These are phyloP conservation scores for Fusarium mexicanum DNA, from an alignment of 2,329 filamentous ascomycete species.

Conservation along the genomic window DNA sequence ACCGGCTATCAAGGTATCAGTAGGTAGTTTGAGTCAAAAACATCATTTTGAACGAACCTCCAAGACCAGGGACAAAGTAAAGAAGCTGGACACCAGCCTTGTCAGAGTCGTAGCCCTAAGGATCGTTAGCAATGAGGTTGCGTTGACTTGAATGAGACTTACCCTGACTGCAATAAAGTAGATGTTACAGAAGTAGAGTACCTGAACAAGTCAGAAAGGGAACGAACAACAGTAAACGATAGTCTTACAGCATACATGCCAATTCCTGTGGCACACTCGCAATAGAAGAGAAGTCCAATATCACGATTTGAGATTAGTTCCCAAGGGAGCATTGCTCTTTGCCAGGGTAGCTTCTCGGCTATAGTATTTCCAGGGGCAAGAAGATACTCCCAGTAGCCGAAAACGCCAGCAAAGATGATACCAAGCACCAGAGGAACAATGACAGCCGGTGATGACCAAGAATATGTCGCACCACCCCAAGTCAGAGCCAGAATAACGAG, in stretches of 20 bases:
- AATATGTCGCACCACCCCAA: constrained; percentile 64
- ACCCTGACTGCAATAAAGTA: constrained; percentile 71
- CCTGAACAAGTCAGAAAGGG: constrained; percentile 53
- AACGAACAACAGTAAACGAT: background rate
- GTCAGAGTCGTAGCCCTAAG: constrained; percentile 58
- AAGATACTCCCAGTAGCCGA: constrained; percentile 63
- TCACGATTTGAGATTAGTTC: constrained; percentile 66
- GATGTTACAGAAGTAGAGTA: constrained; percentile 75
- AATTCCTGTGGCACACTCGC: constrained; percentile 69
- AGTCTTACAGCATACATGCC: constrained; percentile 57
- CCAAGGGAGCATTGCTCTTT: constrained; percentile 73
- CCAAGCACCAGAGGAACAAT: constrained; percentile 60
- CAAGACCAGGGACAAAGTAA: constrained; percentile 72
- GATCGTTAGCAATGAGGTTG: background rate
- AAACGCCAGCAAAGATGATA: constrained; percentile 51
- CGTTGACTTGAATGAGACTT: background rate
- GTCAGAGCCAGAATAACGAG: constrained; percentile 64
- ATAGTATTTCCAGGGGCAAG: constrained; percentile 61
- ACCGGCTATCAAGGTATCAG: constrained; percentile 51
- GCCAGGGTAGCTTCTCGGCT: constrained; percentile 59
- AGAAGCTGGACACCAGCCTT: constrained; percentile 67
- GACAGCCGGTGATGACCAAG: constrained; percentile 61
- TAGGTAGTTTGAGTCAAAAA: background rate
- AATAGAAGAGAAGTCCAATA: constrained; percentile 67
- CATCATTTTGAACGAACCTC: constrained; percentile 49